These are phyloP conservation scores for Abrus precatorius DNA, from an alignment of 306 rosid genomes.

Conservation along the genomic window DNA sequence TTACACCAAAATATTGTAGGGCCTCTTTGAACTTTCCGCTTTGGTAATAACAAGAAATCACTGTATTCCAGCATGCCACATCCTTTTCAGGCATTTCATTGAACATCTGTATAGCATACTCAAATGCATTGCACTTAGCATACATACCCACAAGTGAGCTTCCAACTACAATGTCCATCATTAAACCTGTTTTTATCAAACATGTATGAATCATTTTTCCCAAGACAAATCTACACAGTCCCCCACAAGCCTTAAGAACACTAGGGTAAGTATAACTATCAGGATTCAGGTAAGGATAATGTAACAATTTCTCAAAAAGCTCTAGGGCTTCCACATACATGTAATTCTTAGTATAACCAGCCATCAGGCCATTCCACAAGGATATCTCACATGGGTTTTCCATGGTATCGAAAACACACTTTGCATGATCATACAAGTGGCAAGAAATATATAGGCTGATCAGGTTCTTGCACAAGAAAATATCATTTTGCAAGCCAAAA, in stretches of 20 bases:
- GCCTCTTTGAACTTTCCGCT: constrained; percentile 66
- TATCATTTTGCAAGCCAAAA: constrained; percentile 63
- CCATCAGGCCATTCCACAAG: constrained; percentile 78
- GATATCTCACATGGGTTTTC: constrained; percentile 64
- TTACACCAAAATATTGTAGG: constrained; percentile 58
- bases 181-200: constrained; percentile 68
- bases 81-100: constrained; percentile 81
- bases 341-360: constrained; percentile 71
- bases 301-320: constrained; percentile 57
- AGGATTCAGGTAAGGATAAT: constrained; percentile 56
- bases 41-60: constrained; percentile 79
- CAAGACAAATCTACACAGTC: constrained; percentile 53
- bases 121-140: constrained; percentile 68
- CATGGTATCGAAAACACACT: constrained; percentile 59
- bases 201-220: constrained; percentile 66
- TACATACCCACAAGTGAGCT: constrained; percentile 75
- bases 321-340: constrained; percentile 72
- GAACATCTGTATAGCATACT: constrained; percentile 62
- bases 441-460: constrained; percentile 67
- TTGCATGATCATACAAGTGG: constrained; percentile 57
- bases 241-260: constrained; percentile 80
- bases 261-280: constrained; percentile 79
- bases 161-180: constrained; percentile 67
- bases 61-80: constrained; percentile 84
- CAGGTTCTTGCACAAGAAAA: constrained; percentile 61